Percentiles rank a stretch among this genome's conserved stretches.
Conservation (phyloP, 1,284 basidiomycete genomes). For the Austroboletus niveus region DNA sequence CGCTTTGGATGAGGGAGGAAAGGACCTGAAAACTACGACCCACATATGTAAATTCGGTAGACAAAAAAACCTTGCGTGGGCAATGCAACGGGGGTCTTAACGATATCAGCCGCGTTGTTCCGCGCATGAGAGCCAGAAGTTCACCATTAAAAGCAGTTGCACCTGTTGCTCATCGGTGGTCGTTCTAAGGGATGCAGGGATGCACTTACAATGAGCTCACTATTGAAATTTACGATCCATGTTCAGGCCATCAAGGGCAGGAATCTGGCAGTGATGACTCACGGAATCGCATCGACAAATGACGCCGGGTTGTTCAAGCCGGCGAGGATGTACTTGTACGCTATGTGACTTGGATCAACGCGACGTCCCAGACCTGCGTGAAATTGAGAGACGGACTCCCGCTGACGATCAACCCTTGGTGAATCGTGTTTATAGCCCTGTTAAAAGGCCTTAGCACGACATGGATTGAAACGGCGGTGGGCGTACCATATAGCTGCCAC, state of each 20-base stretch:
- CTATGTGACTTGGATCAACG: background rate
- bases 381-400: conserved; percentile 1
- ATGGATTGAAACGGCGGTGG: background rate
- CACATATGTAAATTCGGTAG: conserved; percentile 1
- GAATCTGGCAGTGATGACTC: background rate
- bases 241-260: background rate
- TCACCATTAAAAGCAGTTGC: conserved; percentile 1
- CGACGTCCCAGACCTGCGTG: too few species aligned
- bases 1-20: background rate
- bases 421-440: conserved; percentile 1
- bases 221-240: background rate
- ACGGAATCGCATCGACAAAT: background rate
- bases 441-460: background rate
- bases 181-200: background rate
- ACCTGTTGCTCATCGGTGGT: background rate
- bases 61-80: conserved; percentile 6
- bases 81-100: conserved; percentile 2
- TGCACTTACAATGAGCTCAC: conserved; percentile 4
- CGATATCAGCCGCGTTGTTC: background rate
- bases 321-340: conserved; percentile 1
- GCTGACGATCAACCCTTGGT: background rate
- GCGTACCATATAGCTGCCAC: conserved; percentile 1
- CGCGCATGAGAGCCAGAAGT: background rate
- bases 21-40: background rate
- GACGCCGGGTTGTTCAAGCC: background rate